These are phyloP conservation scores for Oenanthe sinensis DNA, from an alignment of 129 eudicot species.

Conservation along the genomic window DNA sequence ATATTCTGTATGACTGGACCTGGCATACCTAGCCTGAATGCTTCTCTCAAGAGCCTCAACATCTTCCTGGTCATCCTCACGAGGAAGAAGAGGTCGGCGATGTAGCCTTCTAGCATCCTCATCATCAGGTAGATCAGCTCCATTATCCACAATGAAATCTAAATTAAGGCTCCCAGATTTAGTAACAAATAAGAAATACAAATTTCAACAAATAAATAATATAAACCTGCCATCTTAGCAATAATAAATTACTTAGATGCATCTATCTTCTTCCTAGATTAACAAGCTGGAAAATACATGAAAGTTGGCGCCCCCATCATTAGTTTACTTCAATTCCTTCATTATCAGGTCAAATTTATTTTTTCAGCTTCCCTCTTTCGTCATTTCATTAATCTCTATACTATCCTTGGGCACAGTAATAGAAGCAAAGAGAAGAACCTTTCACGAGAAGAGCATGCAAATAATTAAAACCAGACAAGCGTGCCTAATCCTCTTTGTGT, in stretches of 20 bases:
- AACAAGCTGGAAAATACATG: background rate
- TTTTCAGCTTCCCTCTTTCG: background rate
- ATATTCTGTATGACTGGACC: constrained; percentile 58
- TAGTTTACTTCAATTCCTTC: background rate
- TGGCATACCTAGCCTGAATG: constrained; percentile 64
- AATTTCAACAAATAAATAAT: background rate
- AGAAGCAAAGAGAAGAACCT: background rate
- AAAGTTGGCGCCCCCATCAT: background rate
- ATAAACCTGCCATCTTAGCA: background rate
- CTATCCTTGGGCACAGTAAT: background rate
- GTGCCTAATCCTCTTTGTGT: background rate
- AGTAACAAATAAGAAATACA: background rate
- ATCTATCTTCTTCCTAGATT: background rate
- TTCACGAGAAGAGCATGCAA: background rate
- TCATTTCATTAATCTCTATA: background rate
- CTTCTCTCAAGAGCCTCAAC: constrained; percentile 80
- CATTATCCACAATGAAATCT: constrained; percentile 69
- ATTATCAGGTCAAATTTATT: background rate
- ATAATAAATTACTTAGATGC: background rate
- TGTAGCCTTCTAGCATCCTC: constrained; percentile 60
- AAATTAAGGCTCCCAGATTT: background rate
- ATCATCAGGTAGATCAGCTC: constrained; percentile 67
- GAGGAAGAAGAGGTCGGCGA: constrained; percentile 61
- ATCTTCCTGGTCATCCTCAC: constrained; percentile 90
- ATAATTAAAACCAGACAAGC: background rate